Base-by-base conservation (phyloP, 1,284 basidiomycete genomes). In the Hypsizygus ulmarius region DNA sequence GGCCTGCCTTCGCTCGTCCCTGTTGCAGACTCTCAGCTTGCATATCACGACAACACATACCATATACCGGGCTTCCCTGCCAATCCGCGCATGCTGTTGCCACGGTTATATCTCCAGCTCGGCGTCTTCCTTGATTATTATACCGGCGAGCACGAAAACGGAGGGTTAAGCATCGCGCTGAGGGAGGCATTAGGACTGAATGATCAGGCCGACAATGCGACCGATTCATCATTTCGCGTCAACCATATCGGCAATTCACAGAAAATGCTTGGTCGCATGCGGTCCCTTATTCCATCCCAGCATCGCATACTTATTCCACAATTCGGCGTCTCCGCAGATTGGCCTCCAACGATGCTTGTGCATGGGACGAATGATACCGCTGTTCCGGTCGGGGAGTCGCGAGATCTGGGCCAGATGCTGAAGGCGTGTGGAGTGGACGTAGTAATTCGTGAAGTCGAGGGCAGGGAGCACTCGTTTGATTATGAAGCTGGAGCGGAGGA, bases 51-150 rank as follows among this genome's bases (percentile, higher is more conserved):
- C 1, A 50, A 64, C 1, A 70, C 74, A 14, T 59, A 65, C 38
- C 62, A 58, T 7, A 78, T 70, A 1, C 81, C 82, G 0, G 79
- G 79, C 6, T 78, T 74, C 54, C 82, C 82, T 2, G 72, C 77
- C 1, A 82, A 82, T 53, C 77, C 77, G 6, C 76, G 83, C 27
- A 81, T 81, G 80, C 67, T 74, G n/a, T 65, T 84, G 19, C 64
- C 72, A 5, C 69, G 79, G 5, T 64, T 85, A 7, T 81, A 79
- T 50, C 66, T 83, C 14, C 84, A 86, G 56, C 68, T 78, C 15
- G 84, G 82, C 10, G 62, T 60, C 1, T 79, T 68, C 43, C 60
- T 85, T 1, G 83, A 86, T 60, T 84, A 85, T 56, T 78, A 75
- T 54, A 81, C 81, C 0, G 82, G 81, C 8, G 58, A 63, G 18